These are phyloP conservation scores for Lachancea waltii DNA, from an alignment of 805 yeast genomes.

Conservation along the genomic window DNA sequence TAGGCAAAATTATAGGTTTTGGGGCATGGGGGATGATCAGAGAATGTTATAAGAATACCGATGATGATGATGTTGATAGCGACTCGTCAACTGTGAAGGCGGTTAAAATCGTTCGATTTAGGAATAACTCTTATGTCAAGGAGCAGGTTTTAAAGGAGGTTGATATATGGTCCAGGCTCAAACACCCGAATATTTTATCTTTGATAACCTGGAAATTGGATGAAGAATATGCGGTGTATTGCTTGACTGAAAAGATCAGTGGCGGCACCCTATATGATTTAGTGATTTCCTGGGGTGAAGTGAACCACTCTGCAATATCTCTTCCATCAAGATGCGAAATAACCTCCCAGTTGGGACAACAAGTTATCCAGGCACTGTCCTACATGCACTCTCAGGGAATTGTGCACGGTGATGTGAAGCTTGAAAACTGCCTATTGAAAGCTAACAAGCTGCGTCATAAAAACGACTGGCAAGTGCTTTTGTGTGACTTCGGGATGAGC, in stretches of 20 bases:
- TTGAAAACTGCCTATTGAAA: constrained; percentile 71
- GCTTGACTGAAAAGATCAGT: constrained; percentile 58
- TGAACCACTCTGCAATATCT: constrained; percentile 26
- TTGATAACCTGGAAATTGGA: constrained; percentile 58
- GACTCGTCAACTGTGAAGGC: constrained; percentile 41
- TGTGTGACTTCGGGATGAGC: constrained; percentile 91
- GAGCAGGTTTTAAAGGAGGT: constrained; percentile 65
- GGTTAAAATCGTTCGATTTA: constrained; percentile 54
- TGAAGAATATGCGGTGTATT: constrained; percentile 51
- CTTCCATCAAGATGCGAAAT: constrained; percentile 32
- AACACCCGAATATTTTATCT: constrained; percentile 61
- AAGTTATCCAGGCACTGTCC: constrained; percentile 51
- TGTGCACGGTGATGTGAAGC: constrained; percentile 77
- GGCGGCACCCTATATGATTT: constrained; percentile 81
- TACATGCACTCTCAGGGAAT: constrained; percentile 56
- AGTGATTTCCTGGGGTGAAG: constrained; percentile 60
- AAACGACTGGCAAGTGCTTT: constrained; percentile 35
- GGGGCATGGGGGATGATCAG: constrained; percentile 90
- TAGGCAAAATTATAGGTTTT: constrained; percentile 74
- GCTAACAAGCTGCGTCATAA: constrained; percentile 22
- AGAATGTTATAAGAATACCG: constrained; percentile 42
- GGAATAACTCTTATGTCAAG: constrained; percentile 43
- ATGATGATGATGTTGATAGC: constrained; percentile 26
- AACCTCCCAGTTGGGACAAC: constrained; percentile 39
- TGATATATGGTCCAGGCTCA: constrained; percentile 61